Base-by-base conservation (phyloP, 305 asterid genomes). In the Fraxinus velutina region DNA sequence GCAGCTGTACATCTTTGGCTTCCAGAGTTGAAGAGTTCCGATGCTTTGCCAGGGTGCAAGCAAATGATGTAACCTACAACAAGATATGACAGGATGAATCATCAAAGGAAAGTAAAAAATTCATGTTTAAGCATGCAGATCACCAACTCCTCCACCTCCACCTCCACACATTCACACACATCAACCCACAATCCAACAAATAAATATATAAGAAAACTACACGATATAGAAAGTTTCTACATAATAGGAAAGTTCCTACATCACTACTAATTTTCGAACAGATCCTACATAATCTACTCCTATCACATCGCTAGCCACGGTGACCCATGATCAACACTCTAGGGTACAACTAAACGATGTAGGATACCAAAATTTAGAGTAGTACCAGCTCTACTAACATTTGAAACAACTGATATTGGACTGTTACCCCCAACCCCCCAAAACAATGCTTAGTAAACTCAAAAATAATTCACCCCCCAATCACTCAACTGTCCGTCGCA, bases 41-140 rank as follows among this genome's bases (percentile, higher is more conserved):
- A 89, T 96, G 99, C 93, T 96, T 96, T 33, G 99, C 99, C 86
- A 96, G 86, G 84, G 88, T 83, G 92, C 98, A 94, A 60, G 97
- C 93, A 86, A 89, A 89, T 84, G 94, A 34, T 81, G 97, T 90
- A 72, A 92, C 98, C 99, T 96, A 77, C 87, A 89, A 80, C 70
- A 36, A 78, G 64, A 78, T 2, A 77, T 57, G 39, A 62, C 57
- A 76, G 21, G 72, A 68, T 79, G 76, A 30, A 30, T 80, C 62
- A 68, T 27, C 33, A 83, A 68, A 42, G 78, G 77, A 72, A 75
- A 24, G 50, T 33, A 29, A 42, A 78, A 13, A 50, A 47, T 42
- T 70, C 80, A 42, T 55, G 81, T 52, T 52, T 55, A 64, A 66
- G 75, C 79, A 75, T 73, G 71, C 33, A 78, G 66, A 79, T 64